Base-by-base conservation (phyloP, 768 basidiomycete species). In the Pholiota molesta region DNA sequence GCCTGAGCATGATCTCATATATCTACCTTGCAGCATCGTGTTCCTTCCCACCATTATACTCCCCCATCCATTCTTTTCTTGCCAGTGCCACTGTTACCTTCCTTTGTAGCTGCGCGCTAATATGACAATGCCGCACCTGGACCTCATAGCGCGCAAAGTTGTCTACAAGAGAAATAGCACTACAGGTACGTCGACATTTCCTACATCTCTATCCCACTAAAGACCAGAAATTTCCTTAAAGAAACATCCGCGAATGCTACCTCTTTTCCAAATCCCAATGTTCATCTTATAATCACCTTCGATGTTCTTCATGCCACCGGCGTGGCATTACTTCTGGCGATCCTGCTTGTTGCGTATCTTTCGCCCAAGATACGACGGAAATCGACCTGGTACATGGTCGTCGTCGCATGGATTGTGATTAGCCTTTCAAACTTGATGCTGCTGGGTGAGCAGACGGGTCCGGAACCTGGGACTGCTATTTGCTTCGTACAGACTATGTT, bases 361-460 rank as follows among this genome's bases (percentile, higher is more conserved):
- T 29, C 56, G 2, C 44, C 28, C 10, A n/a, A 17, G 4, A 26
- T 57, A 1, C 40, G 45, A 33, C 26, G 56, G 28, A 47, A 14
- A 29, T 17, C 44, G 16, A 57, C 33, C 17, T 57, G 56, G 56
- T 28, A 45, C 31, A 35, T 57, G 42, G 17, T 28, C n/a, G 21
- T 49, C 1, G 21, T 21, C n/a, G 28, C 56, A 16, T 57, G 56
- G 56, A 13, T 47, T n/a, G 17, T 45, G 9, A 31, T 26, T 31
- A 40, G 56, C 29, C 5, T 57, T 44, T 28, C 42, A n/a, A 57
- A 57, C 26, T 47, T 57, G 44, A 57, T 57, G 42, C 17, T 57
- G 8, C 4, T 57, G 1, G 56, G 56, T 3, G 17, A 28, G 14
- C 56, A 57, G 29, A 35, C 26, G 26, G 44, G 33, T 28, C 26